Percentiles rank a stretch among this genome's conserved stretches.
Evolutionary conservation across 495 filamentous ascomycete genomes (phyloP).

Genomic region (Trichodelitschia bisporula): DNA sequence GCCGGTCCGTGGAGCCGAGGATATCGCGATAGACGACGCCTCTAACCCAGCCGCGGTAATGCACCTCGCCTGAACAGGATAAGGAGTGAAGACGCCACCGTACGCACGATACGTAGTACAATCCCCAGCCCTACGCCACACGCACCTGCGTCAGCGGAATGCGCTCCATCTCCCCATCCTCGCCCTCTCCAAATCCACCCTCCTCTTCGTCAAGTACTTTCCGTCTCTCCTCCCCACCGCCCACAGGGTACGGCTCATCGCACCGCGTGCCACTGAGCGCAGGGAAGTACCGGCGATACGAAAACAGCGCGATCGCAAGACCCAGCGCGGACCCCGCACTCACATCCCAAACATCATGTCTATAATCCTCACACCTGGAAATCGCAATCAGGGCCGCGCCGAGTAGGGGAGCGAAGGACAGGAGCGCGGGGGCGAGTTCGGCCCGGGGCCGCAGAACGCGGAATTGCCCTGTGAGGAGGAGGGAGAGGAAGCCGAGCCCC

Average conservation of each 20-base stretch:
- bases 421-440: conserved; percentile 32
- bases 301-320: conserved; percentile 49
- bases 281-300: conserved; percentile 51
- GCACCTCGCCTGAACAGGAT: too few relatives aligned
- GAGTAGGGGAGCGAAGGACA: conserved; percentile 43
- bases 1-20: too few relatives aligned
- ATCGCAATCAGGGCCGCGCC: conserved; percentile 74
- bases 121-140: too few relatives aligned
- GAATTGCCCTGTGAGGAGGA: conserved; percentile 61
- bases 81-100: too few relatives aligned
- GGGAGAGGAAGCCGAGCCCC: conserved; percentile 58
- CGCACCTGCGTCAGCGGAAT: too few relatives aligned
- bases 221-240: not conserved
- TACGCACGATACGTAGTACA: too few relatives aligned
- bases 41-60: too few relatives aligned
- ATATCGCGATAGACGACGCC: too few relatives aligned
- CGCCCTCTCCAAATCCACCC: conserved; percentile 14
- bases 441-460: conserved; percentile 48
- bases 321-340: conserved; percentile 52
- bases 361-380: conserved; percentile 77
- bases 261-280: conserved; percentile 22
- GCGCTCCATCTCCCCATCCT: conserved; percentile 1
- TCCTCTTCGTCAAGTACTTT: too few relatives aligned
- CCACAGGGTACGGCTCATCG: conserved; percentile 25
- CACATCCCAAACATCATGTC: conserved; percentile 90